phyloP scores from a whole-genome alignment of 352 stramenopile species.

The Bremia lactucae region DNA sequence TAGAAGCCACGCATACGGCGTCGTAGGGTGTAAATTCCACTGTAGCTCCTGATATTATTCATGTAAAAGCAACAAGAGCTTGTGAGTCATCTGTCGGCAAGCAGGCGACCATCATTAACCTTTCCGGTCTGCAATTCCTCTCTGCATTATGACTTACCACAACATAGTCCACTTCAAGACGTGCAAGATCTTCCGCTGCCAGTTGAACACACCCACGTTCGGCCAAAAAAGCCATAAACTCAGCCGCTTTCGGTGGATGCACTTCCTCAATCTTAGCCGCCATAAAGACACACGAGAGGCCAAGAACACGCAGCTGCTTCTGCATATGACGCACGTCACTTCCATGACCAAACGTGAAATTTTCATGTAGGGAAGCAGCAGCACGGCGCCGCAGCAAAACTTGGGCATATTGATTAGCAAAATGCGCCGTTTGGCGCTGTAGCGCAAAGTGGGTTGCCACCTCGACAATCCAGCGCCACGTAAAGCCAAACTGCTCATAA shows the following conservation, averaged over 20 bases:
- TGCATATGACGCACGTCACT: conserved; percentile 39
- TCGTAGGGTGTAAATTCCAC: conserved; percentile 74
- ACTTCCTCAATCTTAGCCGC: conserved; percentile 82
- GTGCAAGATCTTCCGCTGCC: conserved; percentile 42
- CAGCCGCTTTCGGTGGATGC: conserved; percentile 57
- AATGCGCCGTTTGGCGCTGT: conserved; percentile 69
- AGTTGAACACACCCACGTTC: conserved; percentile 34
- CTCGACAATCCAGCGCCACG: conserved; percentile 67
- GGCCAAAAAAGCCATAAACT: conserved; percentile 52
- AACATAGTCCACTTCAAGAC: conserved; percentile 49
- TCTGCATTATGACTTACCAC: conserved; percentile 24
- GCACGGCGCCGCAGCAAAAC: conserved; percentile 55
- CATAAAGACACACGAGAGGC: conserved; percentile 64
- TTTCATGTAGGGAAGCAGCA: conserved; percentile 22
- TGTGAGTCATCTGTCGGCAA: conserved; percentile 9
- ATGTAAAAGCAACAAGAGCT: conserved; percentile 3
- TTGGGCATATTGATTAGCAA: conserved; percentile 67
- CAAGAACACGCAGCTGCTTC: conserved; percentile 47
- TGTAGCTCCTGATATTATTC: conserved; percentile 48
- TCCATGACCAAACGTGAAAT: conserved; percentile 30
- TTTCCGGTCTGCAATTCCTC: too few species aligned
- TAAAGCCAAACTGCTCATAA: conserved; percentile 70
- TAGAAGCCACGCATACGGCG: conserved; percentile 60
- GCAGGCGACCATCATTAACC: neutral
- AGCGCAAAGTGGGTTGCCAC: conserved; percentile 57